phyloP scores from a whole-genome alignment of 768 basidiomycete genomes.

The Fomitopsis pulvina region DNA sequence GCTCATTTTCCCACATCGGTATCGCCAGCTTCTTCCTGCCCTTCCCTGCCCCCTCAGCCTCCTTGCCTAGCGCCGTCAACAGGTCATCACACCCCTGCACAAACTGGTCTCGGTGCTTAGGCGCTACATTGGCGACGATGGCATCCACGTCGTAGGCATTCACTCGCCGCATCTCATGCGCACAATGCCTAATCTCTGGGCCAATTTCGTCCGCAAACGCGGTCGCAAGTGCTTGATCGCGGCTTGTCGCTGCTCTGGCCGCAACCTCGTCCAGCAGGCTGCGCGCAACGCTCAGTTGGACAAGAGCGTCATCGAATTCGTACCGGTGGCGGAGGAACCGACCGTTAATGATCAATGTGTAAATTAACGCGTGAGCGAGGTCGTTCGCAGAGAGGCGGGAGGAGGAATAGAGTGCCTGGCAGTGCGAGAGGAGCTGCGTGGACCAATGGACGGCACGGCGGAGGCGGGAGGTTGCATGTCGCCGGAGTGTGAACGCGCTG shows the following conservation, averaged over 20 bases:
- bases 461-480: conserved; percentile 74
- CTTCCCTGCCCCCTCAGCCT: conserved; percentile 31
- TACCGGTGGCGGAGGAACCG: conserved; percentile 73
- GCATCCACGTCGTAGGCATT: conserved; percentile 79
- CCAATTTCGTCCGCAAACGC: conserved; percentile 83
- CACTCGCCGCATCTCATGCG: conserved; percentile 75
- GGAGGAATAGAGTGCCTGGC: conserved; percentile 52
- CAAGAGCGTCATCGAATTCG: conserved; percentile 68
- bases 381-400: conserved; percentile 49
- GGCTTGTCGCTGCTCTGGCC: conserved; percentile 54
- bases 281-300: conserved; percentile 75
- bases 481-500: conserved; percentile 52
- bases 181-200: conserved; percentile 88
- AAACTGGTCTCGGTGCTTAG: conserved; percentile 48
- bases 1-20: conserved; percentile 75
- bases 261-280: conserved; percentile 66
- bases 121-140: conserved; percentile 60
- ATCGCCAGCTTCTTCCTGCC: conserved; percentile 50
- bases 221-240: conserved; percentile 82
- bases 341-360: conserved; percentile 78
- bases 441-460: conserved; percentile 77
- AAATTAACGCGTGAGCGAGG: conserved; percentile 66
- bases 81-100: conserved; percentile 59
- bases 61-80: conserved; percentile 42
- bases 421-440: conserved; percentile 66